These are phyloP conservation scores for Pythium aristosporum DNA, from an alignment of 352 stramenopile genomes.

Conservation along the genomic window DNA sequence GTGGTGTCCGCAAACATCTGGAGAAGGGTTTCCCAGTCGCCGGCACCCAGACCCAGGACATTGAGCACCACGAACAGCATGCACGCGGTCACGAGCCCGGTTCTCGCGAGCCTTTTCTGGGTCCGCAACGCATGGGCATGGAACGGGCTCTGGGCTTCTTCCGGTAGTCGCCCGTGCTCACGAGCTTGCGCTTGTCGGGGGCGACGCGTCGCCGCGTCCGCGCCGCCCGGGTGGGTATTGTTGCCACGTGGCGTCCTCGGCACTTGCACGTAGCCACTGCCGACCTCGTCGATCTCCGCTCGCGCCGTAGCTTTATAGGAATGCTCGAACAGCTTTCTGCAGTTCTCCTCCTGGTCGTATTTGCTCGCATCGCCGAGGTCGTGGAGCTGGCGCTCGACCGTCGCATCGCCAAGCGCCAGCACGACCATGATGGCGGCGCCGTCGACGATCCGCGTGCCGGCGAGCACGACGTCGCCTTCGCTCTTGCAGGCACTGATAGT, in stretches of 20 bases:
- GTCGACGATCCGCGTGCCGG: no score
- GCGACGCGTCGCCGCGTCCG: no score
- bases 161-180: neutral
- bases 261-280: no score
- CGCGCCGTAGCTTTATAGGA: no score
- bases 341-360: neutral
- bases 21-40: no score
- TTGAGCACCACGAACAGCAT: conserved; percentile 47
- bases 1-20: no score
- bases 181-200: no score
- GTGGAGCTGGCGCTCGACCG: conserved; percentile 12
- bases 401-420: conserved; percentile 77
- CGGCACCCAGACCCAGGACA: conserved; percentile 48
- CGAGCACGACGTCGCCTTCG: no score
- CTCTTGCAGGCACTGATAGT: no score
- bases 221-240: no score
- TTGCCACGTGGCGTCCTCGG: no score
- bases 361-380: neutral
- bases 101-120: conserved; percentile 33
- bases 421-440: conserved; percentile 77
- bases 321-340: neutral
- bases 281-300: neutral
- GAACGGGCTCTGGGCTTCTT: conserved; percentile 34
- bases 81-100: conserved; percentile 54
- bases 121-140: conserved; percentile 73